A percentile compares a stretch with the other conserved stretches of the same genome.
Evolutionary conservation across 805 yeast genomes (phyloP).

Genomic region (Saccharomycopsis sp.): DNA sequence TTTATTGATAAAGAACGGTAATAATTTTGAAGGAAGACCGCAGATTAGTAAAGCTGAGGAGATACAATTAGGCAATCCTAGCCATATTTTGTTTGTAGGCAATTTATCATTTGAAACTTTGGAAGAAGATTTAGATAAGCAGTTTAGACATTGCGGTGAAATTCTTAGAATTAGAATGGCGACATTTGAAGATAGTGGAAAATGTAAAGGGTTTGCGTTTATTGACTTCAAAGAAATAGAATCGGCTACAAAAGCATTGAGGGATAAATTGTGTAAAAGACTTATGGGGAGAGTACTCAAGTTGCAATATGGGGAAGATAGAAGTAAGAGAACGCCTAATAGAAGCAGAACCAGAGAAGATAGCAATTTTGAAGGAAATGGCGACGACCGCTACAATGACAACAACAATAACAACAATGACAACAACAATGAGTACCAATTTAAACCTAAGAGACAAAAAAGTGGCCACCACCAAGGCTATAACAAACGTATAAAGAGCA

Average conservation of each 20-base stretch:
- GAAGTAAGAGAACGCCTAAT: constrained; percentile 67
- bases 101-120: constrained; percentile 90
- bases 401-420: not conserved
- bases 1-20: constrained; percentile 72
- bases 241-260: constrained; percentile 78
- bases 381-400: constrained; percentile 22
- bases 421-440: constrained; percentile 13
- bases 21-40: constrained; percentile 86
- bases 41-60: constrained; percentile 16
- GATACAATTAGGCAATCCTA: constrained; percentile 38
- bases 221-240: constrained; percentile 75
- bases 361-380: constrained; percentile 9
- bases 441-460: constrained; percentile 20
- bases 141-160: constrained; percentile 88
- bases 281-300: constrained; percentile 70
- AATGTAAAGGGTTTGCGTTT: constrained; percentile 95
- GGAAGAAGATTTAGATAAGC: constrained; percentile 66
- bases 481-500: constrained; percentile 51
- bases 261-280: constrained; percentile 57
- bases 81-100: constrained; percentile 85
- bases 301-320: constrained; percentile 91
- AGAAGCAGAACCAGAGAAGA: constrained; percentile 21
- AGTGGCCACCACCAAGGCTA: constrained; percentile 24
- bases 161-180: constrained; percentile 87
- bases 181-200: constrained; percentile 93